Base-by-base conservation (phyloP, 1,284 basidiomycete genomes). In the Malassezia arunalokei region DNA sequence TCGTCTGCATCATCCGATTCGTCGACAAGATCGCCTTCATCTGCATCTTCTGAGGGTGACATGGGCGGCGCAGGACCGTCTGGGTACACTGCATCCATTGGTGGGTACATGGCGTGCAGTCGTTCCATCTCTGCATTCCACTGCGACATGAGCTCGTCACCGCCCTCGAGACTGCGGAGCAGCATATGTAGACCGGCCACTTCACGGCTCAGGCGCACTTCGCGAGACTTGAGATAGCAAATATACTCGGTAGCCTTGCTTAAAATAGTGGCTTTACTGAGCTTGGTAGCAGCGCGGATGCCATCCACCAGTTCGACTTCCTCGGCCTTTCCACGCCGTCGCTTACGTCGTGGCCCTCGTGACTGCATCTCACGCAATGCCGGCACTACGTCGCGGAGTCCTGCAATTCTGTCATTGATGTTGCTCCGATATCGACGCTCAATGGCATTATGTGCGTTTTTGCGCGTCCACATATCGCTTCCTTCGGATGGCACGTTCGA, bases 341-440 rank as follows among this genome's bases (percentile, higher is more conserved):
- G 58, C 38, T 59, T 61, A 8, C 61, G 47, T 7, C 57, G 54
- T 24, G 64, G 64, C n/a, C 54, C 49, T 8, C 63, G 55, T 4
- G 68, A 63, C 8, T 60, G 63, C 20, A 65, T 59, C 51, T 70
- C 67, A 29, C 63, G 81, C 32, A 89, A 78, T 0, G 86, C 87
- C 1, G 86, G 86, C 1, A 89, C 86, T 8, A 86, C 83, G 65
- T 82, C 80, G 51, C 85, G 82, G 39, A 71, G 64, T n/a, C 65
- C 64, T 12, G 67, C 62, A 37, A 71, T 69, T 32, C 68, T 61
- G 52, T 69, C 68, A 48, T 71, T 71, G 48, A 71, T 71, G 52
- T 71, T 71, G 64, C 68, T 71, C 29, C 68, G 66, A 33, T 71
- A 71, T 11, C 67, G 59, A 14, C 68, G 57, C 47, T 71, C 68